Conservation (phyloP, 495 filamentous ascomycete species). For the Xylaria flabelliformis region DNA sequence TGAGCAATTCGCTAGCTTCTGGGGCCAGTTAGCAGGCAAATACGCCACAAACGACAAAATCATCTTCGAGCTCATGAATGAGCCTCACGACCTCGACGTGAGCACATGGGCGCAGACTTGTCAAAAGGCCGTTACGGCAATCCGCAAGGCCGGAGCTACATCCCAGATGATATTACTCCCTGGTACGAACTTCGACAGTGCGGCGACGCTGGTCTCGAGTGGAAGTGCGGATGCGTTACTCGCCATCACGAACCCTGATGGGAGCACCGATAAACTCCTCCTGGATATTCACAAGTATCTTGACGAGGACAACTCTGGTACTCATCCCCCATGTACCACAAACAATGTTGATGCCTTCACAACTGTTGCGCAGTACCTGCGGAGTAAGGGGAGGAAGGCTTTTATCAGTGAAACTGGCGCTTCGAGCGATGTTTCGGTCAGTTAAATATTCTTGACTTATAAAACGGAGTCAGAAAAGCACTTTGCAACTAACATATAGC, state of each 20-base stretch:
- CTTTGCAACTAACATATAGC: constrained; percentile 12
- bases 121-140: constrained; percentile 64
- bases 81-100: constrained; percentile 62
- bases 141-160: constrained; percentile 63
- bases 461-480: neutral
- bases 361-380: constrained; percentile 54
- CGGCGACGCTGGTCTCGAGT: constrained; percentile 49
- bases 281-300: constrained; percentile 63
- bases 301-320: constrained; percentile 63
- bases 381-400: constrained; percentile 56
- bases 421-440: constrained; percentile 41
- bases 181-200: constrained; percentile 57
- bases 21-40: constrained; percentile 62
- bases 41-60: constrained; percentile 56
- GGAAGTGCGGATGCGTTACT: constrained; percentile 55
- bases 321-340: constrained; percentile 57
- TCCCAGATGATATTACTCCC: constrained; percentile 59
- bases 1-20: constrained; percentile 61
- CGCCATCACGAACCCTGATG: constrained; percentile 62
- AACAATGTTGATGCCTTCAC: constrained; percentile 58
- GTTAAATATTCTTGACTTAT: constrained; percentile 10
- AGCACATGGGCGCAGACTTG: constrained; percentile 57
- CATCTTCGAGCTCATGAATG: constrained; percentile 70
- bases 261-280: constrained; percentile 57
- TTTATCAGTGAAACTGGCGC: constrained; percentile 63